Base-by-base conservation (phyloP, 2,329 filamentous ascomycete genomes). In the Neonectria faginata region DNA sequence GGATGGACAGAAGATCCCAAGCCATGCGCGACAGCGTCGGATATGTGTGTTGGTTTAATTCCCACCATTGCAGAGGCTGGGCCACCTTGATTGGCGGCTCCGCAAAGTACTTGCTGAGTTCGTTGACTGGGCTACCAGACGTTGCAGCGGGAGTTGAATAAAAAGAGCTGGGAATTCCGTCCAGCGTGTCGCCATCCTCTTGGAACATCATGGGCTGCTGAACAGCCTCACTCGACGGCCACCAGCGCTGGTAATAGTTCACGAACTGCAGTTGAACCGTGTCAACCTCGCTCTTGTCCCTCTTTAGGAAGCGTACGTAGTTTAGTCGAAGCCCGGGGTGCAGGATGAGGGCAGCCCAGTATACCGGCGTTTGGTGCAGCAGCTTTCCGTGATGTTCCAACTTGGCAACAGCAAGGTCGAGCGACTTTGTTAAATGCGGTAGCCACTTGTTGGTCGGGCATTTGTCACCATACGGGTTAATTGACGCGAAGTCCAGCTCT, bases 281-380 rank as follows among this genome's bases (percentile, higher is more conserved):
- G 2, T 41, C 39, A 3, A 18, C 16, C 39, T 41, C 39, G 8
- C 18, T 41, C n/a, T 41, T n/a, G 16, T 41, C 39, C 22, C 16
- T n/a, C 11, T 27, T n/a, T 2, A 51, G 16, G 9, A 51, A 51
- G 11, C 16, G 39, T 2, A 41, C 39, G 6, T 41, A 41, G 16
- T 41, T 41, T 10, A 41, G 8, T 11, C 47, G 27, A 18, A 41
- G 39, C 16, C 39, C 16, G 9, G 51, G 51, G 51, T 54, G 51
- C 9, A 54, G 22, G 14, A 54, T 42, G 7, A 54, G 20, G 11
- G 51, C 51, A 29, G 51, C 51, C 36, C 51, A 54, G 16, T 54
- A 54, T 2, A 54, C 33, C 12, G 29, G 29, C 7, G 36, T 54
- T 20, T 54, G 16, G 11, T 42, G 5, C 31, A 54, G 31, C 3